Conservation (phyloP, 1,139 yeast species). For the Debaryomyces fabryi region DNA sequence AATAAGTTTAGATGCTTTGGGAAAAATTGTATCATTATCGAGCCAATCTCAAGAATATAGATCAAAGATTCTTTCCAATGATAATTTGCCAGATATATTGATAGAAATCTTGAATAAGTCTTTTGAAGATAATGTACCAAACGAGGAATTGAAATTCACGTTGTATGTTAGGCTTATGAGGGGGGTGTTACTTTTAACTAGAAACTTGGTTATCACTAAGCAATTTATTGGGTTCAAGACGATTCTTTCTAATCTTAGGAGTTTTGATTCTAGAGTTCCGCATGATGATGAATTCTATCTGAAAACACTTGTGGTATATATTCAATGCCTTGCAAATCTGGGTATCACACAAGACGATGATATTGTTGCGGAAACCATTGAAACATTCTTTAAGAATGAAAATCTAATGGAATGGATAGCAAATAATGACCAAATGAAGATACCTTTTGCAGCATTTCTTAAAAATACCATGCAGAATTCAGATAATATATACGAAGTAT, state of each 20-base stretch:
- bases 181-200: constrained; percentile 22
- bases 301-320: constrained; percentile 20
- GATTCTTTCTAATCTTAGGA: constrained; percentile 14
- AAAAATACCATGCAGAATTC: constrained; percentile 8
- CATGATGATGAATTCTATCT: constrained; percentile 14
- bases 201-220: constrained; percentile 20
- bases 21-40: constrained; percentile 7
- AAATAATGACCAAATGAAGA: constrained; percentile 7
- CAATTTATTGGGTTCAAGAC: constrained; percentile 11
- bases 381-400: constrained; percentile 4
- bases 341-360: constrained; percentile 7
- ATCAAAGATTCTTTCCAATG: neutral
- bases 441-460: constrained; percentile 13
- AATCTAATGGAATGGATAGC: constrained; percentile 8
- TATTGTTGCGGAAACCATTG: constrained; percentile 1
- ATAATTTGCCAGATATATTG: constrained; percentile 1
- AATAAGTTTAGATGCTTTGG: constrained; percentile 4
- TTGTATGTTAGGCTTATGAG: constrained; percentile 21
- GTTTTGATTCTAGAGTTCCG: constrained; percentile 10
- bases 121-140: neutral
- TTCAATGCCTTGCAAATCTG: constrained; percentile 27
- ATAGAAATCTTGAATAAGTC: neutral
- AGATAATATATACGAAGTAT: constrained; percentile 11
- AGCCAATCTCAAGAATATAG: constrained; percentile 8
- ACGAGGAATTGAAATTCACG: neutral